Evolutionary conservation across 192 early-diverging fungal species (phyloP).

Genomic region (Coemansia sp.): DNA sequence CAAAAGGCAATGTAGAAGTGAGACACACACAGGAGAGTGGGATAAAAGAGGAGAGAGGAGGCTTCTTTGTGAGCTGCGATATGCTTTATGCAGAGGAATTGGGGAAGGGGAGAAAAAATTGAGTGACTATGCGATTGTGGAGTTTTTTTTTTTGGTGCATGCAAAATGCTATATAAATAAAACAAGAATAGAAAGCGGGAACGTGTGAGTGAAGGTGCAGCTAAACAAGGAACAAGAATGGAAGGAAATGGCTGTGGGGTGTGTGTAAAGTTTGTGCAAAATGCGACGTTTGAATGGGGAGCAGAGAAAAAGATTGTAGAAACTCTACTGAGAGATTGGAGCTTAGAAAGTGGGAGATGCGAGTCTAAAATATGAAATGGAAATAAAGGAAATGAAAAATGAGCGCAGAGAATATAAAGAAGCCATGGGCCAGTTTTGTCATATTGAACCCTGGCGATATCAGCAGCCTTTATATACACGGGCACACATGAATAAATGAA

Average conservation of each 20-base stretch:
- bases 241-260: not conserved
- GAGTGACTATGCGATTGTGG: slow-evolving; percentile 8
- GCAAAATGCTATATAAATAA: slow-evolving; percentile 7
- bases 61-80: not conserved
- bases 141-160: not conserved
- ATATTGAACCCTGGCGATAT: slow-evolving; percentile 4
- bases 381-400: slow-evolving; percentile 5
- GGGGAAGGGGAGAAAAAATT: not conserved
- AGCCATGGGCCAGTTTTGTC: not conserved
- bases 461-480: slow-evolving; percentile 3
- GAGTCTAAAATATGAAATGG: slow-evolving; percentile 11
- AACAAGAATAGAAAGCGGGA: not conserved
- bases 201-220: not conserved
- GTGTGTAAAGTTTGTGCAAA: too few species aligned
- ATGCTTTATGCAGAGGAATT: slow-evolving; percentile 2
- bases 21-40: too few species aligned
- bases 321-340: not conserved
- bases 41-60: not conserved
- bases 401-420: slow-evolving; percentile 4
- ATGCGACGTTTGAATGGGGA: not conserved
- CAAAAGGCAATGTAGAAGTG: not conserved
- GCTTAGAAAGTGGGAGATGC: slow-evolving; percentile 4
- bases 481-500: not conserved
- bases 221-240: not conserved
- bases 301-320: not conserved